Evolutionary conservation across 208 protist species (phyloP), one percentile per base, ranked within the genome.

Genomic region (Acanthamoeba lenticulata): DNA sequence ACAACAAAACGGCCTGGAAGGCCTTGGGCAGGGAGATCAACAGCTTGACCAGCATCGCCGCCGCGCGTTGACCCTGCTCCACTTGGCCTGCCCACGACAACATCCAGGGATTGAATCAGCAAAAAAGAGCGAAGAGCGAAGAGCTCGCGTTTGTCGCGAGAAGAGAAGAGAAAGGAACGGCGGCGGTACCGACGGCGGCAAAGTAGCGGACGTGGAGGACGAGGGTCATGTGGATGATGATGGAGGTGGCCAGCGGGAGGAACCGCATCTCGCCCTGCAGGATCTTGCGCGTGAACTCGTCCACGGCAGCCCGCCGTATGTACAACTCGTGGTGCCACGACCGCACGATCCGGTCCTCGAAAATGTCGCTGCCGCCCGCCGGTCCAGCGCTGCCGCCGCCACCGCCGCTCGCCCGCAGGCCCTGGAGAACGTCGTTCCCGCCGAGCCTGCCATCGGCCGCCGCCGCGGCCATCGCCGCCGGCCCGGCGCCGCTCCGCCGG

Each of bases 31-130:
- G 72, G 2, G 72, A 83, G 42, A 83, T 83, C 72, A 83, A 49
- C 40, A 83, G 72, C 72, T 83, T 83, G 72, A 83, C 72, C 27
- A 83, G 42, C 72, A 83, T 83, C 72, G 72, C 42, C 38, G 72
- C 72, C 72, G 72, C 72, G 15, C 49, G 72, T 9, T n/a, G 72
- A 36, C 72, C 72, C 40, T 15, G 13, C 11, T 44, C 42, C 72
- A 49, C 19, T 83, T 83, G 72, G 13, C 29, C 72, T 83, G 38
- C 34, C 24, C 0, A 27, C 24, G 49, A 27, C 13, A n/a, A n/a
- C 49, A 15, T 55, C 24, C 15, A 21, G 7, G 9, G 24, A 1
- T 11, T 21, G 4, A 9, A 27, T 9, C 49, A 55, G 49, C 47
- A 55, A 5, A 5, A 49, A 5, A 5, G 45, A 5, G 27, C 52